Evolutionary conservation across 257 asterid species (phyloP).

Genomic region (Primulina huaijiensis): DNA sequence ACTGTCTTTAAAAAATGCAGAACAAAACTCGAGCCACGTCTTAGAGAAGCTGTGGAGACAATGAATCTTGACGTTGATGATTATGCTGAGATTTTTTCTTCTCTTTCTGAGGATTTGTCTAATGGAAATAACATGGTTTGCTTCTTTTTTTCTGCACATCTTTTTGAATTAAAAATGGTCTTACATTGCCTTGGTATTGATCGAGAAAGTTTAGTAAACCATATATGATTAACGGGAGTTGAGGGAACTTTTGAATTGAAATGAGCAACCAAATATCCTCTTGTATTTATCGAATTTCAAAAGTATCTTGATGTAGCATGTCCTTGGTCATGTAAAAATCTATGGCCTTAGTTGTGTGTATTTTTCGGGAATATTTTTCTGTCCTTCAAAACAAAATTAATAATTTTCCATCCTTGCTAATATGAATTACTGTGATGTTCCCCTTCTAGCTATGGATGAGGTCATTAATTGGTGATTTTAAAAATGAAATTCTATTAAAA

Average conservation of each 20-base stretch:
- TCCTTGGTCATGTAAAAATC: not conserved
- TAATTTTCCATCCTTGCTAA: not conserved
- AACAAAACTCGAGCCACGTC: conserved; percentile 29
- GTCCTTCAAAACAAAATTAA: too few relatives aligned
- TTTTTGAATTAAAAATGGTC: not conserved
- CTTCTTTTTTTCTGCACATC: conserved; percentile 13
- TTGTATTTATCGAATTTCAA: too few relatives aligned
- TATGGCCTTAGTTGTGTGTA: too few relatives aligned
- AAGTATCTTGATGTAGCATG: not conserved
- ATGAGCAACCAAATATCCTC: not conserved
- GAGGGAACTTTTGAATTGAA: not conserved
- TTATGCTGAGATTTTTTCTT: conserved; percentile 29
- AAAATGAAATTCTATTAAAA: not conserved
- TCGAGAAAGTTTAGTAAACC: not conserved
- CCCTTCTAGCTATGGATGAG: not conserved
- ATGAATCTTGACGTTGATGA: conserved; percentile 29
- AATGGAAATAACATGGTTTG: conserved; percentile 33
- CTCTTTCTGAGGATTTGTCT: conserved; percentile 35
- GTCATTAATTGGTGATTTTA: not conserved
- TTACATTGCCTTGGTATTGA: conserved; percentile 3
- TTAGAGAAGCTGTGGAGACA: conserved; percentile 32
- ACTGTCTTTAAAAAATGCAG: conserved; percentile 30
- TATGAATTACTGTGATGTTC: not conserved
- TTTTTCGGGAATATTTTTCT: too few relatives aligned
- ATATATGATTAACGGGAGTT: not conserved